Percentiles rank a stretch among this genome's conserved stretches.
Conservation (phyloP, 495 filamentous ascomycete species). For the Hyaloscypha bicolor region DNA sequence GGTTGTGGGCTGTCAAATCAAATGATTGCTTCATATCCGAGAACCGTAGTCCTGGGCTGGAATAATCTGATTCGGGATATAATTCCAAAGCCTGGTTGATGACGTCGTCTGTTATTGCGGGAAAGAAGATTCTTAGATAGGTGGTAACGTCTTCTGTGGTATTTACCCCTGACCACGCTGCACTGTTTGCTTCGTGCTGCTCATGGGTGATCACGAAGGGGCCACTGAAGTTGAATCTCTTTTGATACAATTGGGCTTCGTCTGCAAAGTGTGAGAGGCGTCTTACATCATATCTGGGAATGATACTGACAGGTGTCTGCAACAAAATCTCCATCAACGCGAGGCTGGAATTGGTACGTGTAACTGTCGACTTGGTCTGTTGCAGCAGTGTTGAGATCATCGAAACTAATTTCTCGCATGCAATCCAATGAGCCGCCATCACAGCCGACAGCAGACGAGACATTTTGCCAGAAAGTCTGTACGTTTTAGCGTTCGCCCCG, state of each 20-base stretch:
- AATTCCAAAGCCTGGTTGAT: constrained; percentile 33
- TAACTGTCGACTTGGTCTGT: constrained; percentile 31
- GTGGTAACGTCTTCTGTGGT: constrained; percentile 37
- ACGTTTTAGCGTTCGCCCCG: too few species aligned
- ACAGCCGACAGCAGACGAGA: constrained; percentile 39
- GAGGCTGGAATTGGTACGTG: constrained; percentile 43
- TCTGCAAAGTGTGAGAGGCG: too few species aligned
- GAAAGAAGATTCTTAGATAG: constrained; percentile 39
- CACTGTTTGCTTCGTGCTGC: constrained; percentile 38
- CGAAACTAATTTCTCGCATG: constrained; percentile 37
- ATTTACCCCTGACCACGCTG: constrained; percentile 34
- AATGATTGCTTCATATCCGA: constrained; percentile 41
- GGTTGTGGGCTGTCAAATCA: constrained; percentile 38
- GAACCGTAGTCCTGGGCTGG: constrained; percentile 37
- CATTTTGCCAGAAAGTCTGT: constrained; percentile 41
- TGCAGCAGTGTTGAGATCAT: constrained; percentile 33
- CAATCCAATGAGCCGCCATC: constrained; percentile 35
- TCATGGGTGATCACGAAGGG: constrained; percentile 41
- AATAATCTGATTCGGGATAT: constrained; percentile 39
- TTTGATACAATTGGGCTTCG: constrained; percentile 42
- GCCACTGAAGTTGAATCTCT: constrained; percentile 41
- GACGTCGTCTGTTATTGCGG: constrained; percentile 38
- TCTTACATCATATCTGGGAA: too few species aligned
- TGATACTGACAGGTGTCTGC: constrained; percentile 41
- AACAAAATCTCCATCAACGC: constrained; percentile 42